Evolutionary conservation across 371 early-diverging fungal genomes (phyloP).

Genomic region (Mortierella sp.): DNA sequence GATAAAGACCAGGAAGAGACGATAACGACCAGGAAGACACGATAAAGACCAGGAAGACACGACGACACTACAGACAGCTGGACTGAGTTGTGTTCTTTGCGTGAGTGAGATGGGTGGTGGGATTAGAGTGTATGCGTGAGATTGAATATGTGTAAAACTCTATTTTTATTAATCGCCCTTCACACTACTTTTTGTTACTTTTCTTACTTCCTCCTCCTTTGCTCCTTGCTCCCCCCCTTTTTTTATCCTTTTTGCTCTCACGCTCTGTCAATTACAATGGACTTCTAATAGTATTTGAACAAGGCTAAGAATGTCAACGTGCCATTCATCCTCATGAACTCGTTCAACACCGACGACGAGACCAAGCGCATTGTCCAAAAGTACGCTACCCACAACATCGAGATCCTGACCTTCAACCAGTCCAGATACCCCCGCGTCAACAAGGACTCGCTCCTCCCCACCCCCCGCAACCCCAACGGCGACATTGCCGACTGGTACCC

Average conservation of each 20-base stretch:
- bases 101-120: not conserved
- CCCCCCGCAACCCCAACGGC: slow-evolving; percentile 77
- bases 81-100: slow-evolving; percentile 2
- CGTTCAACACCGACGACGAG: slow-evolving; percentile 99
- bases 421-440: slow-evolving; percentile 96
- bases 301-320: slow-evolving; percentile 90
- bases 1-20: not conserved
- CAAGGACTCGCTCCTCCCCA: slow-evolving; percentile 94
- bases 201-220: not conserved
- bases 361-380: slow-evolving; percentile 98
- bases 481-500: slow-evolving; percentile 83
- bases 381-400: slow-evolving; percentile 91
- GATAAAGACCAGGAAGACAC: not conserved
- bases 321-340: slow-evolving; percentile 99
- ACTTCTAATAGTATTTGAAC: slow-evolving; percentile 84
- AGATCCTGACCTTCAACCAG: slow-evolving; percentile 98
- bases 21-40: not conserved
- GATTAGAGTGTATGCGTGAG: too few species aligned
- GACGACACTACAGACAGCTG: not conserved
- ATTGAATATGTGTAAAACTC: slow-evolving; percentile 3
- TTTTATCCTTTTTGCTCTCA: slow-evolving; percentile 14
- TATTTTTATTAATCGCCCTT: slow-evolving; percentile 5
- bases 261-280: not conserved
- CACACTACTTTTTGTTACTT: not conserved
- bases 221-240: slow-evolving; percentile 2